These are phyloP conservation scores for Agastache rugosa DNA, from an alignment of 257 asterid genomes.

Conservation along the genomic window DNA sequence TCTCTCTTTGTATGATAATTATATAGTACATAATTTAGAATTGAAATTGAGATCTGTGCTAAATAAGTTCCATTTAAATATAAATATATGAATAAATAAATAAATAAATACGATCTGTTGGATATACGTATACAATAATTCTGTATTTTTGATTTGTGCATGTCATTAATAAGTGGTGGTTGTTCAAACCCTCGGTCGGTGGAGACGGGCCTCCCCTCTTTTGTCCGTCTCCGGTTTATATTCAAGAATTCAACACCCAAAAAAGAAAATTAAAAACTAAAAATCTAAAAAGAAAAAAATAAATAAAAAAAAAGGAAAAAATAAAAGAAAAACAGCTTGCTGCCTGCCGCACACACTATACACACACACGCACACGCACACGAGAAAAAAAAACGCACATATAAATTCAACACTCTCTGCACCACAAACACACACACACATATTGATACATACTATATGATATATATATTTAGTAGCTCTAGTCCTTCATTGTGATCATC, in stretches of 20 bases:
- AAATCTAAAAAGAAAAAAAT: not conserved
- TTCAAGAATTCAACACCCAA: not conserved
- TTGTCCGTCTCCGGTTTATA: constrained; percentile 3
- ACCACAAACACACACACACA: constrained; percentile 22
- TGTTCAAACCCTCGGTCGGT: constrained; percentile 26
- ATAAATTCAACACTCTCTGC: constrained; percentile 27
- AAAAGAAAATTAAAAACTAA: not conserved
- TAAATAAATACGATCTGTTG: too few relatives aligned
- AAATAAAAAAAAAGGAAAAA: not conserved
- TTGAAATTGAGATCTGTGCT: constrained; percentile 7
- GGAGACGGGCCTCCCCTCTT: constrained; percentile 26
- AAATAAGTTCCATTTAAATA: not conserved
- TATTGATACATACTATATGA: not conserved
- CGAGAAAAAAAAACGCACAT: not conserved
- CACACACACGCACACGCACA: constrained; percentile 23
- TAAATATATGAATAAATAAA: too few relatives aligned
- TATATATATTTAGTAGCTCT: constrained; percentile 1
- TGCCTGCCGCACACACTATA: constrained; percentile 26
- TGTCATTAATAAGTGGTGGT: constrained; percentile 25
- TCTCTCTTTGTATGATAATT: not conserved
- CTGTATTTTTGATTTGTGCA: constrained; percentile 22
- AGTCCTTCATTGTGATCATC: not conserved
- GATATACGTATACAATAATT: not conserved
- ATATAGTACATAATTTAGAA: not conserved
- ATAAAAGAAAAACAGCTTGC: constrained; percentile 14